Base-by-base conservation (phyloP, 305 asterid species). In the Vinca major region DNA sequence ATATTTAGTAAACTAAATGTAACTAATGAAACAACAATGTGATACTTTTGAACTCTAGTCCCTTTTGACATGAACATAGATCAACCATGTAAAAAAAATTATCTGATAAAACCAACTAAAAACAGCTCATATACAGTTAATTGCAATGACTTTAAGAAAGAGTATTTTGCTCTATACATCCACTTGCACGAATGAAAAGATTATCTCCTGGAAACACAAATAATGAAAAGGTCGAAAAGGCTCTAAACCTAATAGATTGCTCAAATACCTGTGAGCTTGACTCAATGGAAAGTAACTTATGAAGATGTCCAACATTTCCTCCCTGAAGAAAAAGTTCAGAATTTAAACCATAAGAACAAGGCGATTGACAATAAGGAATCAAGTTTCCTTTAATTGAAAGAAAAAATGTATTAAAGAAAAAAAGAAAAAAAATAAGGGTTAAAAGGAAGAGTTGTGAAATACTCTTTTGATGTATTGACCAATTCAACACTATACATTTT, bases 221-320 rank as follows among this genome's bases (percentile, higher is more conserved):
- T 1, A 26, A 26, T 26, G 33, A 43, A 14, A 7, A 48, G 14
- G 66, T n/a, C 12, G 37, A 65, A 47, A 26, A 39, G 20, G 17
- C 40, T 50, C 40, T n/a, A 41, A 66, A 21, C 16, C 68, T 39
- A 26, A 52, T 37, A 61, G 14, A 19, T 10, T 44, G 17, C 39
- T n/a, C 13, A 33, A 65, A 36, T 80, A 94, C 99, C 99, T 94
- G 98, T 71, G 99, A 94, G 87, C 99, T 94, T 26, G 99, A 89
- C 79, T 82, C 98, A 65, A 94, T 85, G 49, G 90, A 82, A 57
- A 94, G 86, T 68, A 91, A 74, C 75, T 84, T 89, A 75, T 94
- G 99, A 80, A 94, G 86, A 81, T 94, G 99, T 61, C 97, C 93
- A 51, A 94, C 99, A 79, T 88, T 91, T 71, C 99, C 99, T 63